A percentile compares a stretch with the other conserved stretches of the same genome.
phyloP scores from a whole-genome alignment of 495 filamentous ascomycete species.

The Cercophora scortea region DNA sequence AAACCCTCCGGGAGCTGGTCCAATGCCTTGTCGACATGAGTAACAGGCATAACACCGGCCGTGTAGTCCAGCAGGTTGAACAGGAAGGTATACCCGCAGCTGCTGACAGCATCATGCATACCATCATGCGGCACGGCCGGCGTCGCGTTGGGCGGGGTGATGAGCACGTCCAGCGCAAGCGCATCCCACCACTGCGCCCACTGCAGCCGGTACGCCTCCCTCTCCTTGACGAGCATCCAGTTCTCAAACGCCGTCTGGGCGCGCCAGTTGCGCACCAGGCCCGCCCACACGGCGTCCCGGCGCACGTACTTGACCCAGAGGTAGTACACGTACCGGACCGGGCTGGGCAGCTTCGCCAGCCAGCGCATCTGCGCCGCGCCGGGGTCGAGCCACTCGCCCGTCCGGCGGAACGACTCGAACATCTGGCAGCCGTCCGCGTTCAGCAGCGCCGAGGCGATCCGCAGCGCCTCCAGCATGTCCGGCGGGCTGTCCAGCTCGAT shows the following conservation, averaged over 20 bases:
- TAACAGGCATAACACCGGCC: constrained; percentile 77
- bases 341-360: constrained; percentile 65
- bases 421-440: constrained; percentile 82
- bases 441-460: constrained; percentile 76
- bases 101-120: constrained; percentile 79
- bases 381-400: constrained; percentile 71
- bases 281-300: constrained; percentile 69
- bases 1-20: constrained; percentile 59
- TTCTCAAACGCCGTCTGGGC: constrained; percentile 64
- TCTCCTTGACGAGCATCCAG: constrained; percentile 69
- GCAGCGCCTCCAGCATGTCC: constrained; percentile 64
- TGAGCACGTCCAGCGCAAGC: constrained; percentile 64
- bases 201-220: constrained; percentile 66
- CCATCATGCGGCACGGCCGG: constrained; percentile 83
- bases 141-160: constrained; percentile 83
- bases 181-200: constrained; percentile 83
- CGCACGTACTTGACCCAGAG: constrained; percentile 78
- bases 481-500: constrained; percentile 56
- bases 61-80: constrained; percentile 92
- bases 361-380: constrained; percentile 67
- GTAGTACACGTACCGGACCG: constrained; percentile 80
- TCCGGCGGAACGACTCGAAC: constrained; percentile 66
- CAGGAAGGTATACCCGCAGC: constrained; percentile 91
- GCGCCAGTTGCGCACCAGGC: constrained; percentile 62
- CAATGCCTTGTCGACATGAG: constrained; percentile 62